Evolutionary conservation across 73 alveolate genomes (phyloP).

Genomic region (Paraurostyla sp.): DNA sequence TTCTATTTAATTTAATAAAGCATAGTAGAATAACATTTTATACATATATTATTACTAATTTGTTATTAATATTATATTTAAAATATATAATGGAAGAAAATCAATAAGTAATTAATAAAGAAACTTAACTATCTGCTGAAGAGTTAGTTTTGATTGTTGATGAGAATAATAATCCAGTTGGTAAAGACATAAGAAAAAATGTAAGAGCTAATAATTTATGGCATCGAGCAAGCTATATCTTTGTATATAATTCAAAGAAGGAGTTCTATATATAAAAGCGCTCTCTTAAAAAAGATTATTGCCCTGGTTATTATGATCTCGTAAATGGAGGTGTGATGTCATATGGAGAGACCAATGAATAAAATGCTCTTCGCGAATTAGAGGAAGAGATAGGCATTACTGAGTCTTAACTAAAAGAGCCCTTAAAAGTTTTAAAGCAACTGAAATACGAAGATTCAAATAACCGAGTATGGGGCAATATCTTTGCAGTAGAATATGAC

Average conservation of each 20-base stretch:
- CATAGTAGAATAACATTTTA: too few species aligned
- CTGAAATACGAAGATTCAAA: slow-evolving; percentile 62
- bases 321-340: slow-evolving; percentile 90
- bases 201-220: slow-evolving; percentile 81
- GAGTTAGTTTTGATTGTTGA: slow-evolving; percentile 81
- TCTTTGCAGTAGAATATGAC: slow-evolving; percentile 57
- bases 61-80: too few species aligned
- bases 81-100: too few species aligned
- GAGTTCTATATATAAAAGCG: slow-evolving; percentile 81
- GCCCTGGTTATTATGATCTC: slow-evolving; percentile 90
- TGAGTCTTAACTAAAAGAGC: slow-evolving; percentile 26
- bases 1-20: too few species aligned
- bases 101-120: too few species aligned
- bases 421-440: too few species aligned
- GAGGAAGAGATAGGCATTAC: slow-evolving; percentile 76
- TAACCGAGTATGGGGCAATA: slow-evolving; percentile 73
- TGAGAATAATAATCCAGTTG: slow-evolving; percentile 78
- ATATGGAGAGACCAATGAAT: slow-evolving; percentile 74
- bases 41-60: too few species aligned
- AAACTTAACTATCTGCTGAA: slow-evolving; percentile 57
- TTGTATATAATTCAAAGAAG: slow-evolving; percentile 73
- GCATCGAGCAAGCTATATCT: slow-evolving; percentile 90
- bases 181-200: slow-evolving; percentile 73
- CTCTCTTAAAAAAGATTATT: slow-evolving; percentile 84
- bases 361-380: slow-evolving; percentile 75